A percentile compares a stretch with the other conserved stretches of the same genome.
These are phyloP conservation scores for Aeschynomene evenia DNA, from an alignment of 306 rosid species.

Conservation along the genomic window DNA sequence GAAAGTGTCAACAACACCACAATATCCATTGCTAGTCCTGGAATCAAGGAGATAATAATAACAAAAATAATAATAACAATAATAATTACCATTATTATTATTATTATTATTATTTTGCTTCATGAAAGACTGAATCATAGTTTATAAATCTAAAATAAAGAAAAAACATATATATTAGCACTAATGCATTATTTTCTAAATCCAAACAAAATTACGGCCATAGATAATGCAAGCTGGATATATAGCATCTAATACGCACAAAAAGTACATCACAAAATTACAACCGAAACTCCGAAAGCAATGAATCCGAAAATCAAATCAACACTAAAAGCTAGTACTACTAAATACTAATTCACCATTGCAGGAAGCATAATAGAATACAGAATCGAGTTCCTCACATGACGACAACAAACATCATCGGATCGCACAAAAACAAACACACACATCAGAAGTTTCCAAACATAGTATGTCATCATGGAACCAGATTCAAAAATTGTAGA, in stretches of 20 bases:
- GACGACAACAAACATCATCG: not conserved
- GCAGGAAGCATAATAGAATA: slow-evolving; percentile 18
- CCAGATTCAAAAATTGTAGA: not conserved
- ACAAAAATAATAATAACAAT: not conserved
- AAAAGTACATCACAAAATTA: not conserved
- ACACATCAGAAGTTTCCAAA: not conserved
- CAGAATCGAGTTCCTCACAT: not conserved
- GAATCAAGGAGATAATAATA: not conserved
- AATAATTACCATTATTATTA: too few relatives aligned
- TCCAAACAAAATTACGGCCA: not conserved
- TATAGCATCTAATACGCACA: not conserved
- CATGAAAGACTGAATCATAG: not conserved
- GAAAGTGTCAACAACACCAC: not conserved
- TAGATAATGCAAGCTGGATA: not conserved
- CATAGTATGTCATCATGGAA: not conserved
- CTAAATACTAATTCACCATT: slow-evolving; percentile 9
- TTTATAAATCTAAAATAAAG: not conserved
- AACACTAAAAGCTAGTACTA: not conserved
- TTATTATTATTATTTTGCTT: not conserved
- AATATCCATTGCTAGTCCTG: not conserved
- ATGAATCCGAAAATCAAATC: not conserved
- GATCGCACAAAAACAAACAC: slow-evolving; percentile 19
- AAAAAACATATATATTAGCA: too few relatives aligned
- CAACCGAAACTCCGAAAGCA: too few relatives aligned
- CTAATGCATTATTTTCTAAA: not conserved